A percentile compares a stretch with the other conserved stretches of the same genome.
phyloP scores from a whole-genome alignment of 192 early-diverging fungal genomes.

The Coemansia sp. region DNA sequence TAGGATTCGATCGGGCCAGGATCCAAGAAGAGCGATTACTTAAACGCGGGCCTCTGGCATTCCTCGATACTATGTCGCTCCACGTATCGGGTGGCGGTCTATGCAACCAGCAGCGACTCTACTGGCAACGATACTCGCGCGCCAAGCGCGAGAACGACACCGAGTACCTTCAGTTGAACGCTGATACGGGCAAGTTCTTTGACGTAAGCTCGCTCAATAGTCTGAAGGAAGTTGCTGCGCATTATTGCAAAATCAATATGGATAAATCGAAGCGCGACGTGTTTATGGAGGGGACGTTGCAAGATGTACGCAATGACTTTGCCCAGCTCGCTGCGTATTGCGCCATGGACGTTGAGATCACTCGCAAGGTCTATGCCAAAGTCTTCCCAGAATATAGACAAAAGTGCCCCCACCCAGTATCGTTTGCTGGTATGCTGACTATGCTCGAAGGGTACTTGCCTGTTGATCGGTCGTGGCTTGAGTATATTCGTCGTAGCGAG shows the following conservation, averaged over 20 bases:
- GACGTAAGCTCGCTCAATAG: slow-evolving; percentile 67
- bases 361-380: slow-evolving; percentile 70
- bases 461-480: slow-evolving; percentile 77
- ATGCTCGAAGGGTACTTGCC: slow-evolving; percentile 90
- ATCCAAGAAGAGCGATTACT: slow-evolving; percentile 84
- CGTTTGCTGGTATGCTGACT: slow-evolving; percentile 87
- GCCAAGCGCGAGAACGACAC: slow-evolving; percentile 54
- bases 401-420: slow-evolving; percentile 93
- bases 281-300: slow-evolving; percentile 64
- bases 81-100: slow-evolving; percentile 89
- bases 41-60: slow-evolving; percentile 62
- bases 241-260: slow-evolving; percentile 72
- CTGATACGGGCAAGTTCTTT: slow-evolving; percentile 58
- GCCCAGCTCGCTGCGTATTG: slow-evolving; percentile 78
- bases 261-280: slow-evolving; percentile 68
- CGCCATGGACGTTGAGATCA: slow-evolving; percentile 82
- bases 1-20: slow-evolving; percentile 89
- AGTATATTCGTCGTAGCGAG: slow-evolving; percentile 68
- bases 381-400: slow-evolving; percentile 72
- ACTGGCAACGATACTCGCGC: slow-evolving; percentile 77
- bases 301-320: slow-evolving; percentile 69
- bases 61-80: slow-evolving; percentile 93
- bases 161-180: slow-evolving; percentile 56
- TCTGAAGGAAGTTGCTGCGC: slow-evolving; percentile 76
- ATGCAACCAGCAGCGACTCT: slow-evolving; percentile 83